Evolutionary conservation across 257 asterid genomes (phyloP), one percentile per base, ranked within the genome.

Genomic region (Orobanche coerulescens): DNA sequence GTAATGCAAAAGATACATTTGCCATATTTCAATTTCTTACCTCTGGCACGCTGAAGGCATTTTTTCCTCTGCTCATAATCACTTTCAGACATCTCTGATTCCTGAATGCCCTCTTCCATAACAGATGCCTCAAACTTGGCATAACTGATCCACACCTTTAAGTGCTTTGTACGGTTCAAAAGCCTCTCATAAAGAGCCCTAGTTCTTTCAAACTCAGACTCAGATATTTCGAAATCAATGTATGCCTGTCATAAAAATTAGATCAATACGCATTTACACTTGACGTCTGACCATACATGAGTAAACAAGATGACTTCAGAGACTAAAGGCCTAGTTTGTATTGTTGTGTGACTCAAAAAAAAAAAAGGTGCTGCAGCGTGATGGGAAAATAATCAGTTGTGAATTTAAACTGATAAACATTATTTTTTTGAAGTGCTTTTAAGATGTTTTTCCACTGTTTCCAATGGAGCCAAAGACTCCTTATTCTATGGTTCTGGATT

Each of bases 81-180:
- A 62, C 71, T 82, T 66, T 83, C 92, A 42, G 70, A 72, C 55
- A 49, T 10, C 11, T 82, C 85, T 19, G 86, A 55, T 24, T 72
- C 80, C 62, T 61, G 72, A 31, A 61, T 15, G 28, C 66, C 43
- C 59, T 74, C 88, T 68, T 82, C 83, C 76, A 75, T 30, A 37
- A 85, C 84, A 37, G 95, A 76, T 37, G 88, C 96, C 78, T 88
- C 97, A 55, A 93, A 93, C 77, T 93, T 89, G 36, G 97, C 97
- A 80, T 75, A 93, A 68, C 99, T 93, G 16, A 88, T 80, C 99
- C 99, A 93, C 75, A 93, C 99, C 72, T 93, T 93, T 79, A 89
- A 75, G 72, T 93, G 99, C 31, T 93, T 89, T 0, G 99, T 93
- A 58, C 99, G 89, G 72, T 84, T 43, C 59, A 93, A 73, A 58